A percentile compares a stretch with the other conserved stretches of the same genome.
phyloP scores from a whole-genome alignment of 1,139 yeast genomes.

The Candida neerlandica region DNA sequence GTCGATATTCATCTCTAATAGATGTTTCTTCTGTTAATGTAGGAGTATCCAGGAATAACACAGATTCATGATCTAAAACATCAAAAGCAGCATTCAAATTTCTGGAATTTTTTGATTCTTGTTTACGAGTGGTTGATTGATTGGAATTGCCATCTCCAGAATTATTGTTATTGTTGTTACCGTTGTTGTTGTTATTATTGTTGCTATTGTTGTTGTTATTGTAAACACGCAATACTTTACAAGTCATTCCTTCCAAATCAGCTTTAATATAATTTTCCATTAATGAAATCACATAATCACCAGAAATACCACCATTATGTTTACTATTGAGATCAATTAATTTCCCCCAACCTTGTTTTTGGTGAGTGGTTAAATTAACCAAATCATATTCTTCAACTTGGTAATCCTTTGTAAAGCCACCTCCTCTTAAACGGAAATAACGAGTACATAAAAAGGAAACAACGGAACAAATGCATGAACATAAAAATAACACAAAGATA shows the following conservation, averaged over 20 bases:
- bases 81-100: slow-evolving; percentile 34
- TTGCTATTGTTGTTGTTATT: slow-evolving; percentile 9
- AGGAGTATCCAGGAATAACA: slow-evolving; percentile 23
- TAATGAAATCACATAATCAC: slow-evolving; percentile 37
- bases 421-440: slow-evolving; percentile 16
- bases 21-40: slow-evolving; percentile 8
- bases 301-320: slow-evolving; percentile 39
- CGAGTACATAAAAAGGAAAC: slow-evolving; percentile 17
- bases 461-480: slow-evolving; percentile 6
- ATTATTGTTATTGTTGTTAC: neutral
- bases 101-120: slow-evolving; percentile 15
- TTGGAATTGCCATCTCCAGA: neutral
- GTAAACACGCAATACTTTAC: slow-evolving; percentile 40
- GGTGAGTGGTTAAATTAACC: slow-evolving; percentile 24
- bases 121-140: neutral
- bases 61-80: slow-evolving; percentile 30
- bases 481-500: slow-evolving; percentile 14
- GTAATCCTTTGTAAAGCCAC: slow-evolving; percentile 19
- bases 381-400: slow-evolving; percentile 38
- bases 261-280: slow-evolving; percentile 38
- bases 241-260: slow-evolving; percentile 31
- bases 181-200: slow-evolving; percentile 1
- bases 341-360: slow-evolving; percentile 38
- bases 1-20: slow-evolving; percentile 20
- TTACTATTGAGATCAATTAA: slow-evolving; percentile 36